A percentile compares a stretch with the other conserved stretches of the same genome.
Conservation (phyloP, 2,329 filamentous ascomycete species). For the Ceratocystis papillata region DNA sequence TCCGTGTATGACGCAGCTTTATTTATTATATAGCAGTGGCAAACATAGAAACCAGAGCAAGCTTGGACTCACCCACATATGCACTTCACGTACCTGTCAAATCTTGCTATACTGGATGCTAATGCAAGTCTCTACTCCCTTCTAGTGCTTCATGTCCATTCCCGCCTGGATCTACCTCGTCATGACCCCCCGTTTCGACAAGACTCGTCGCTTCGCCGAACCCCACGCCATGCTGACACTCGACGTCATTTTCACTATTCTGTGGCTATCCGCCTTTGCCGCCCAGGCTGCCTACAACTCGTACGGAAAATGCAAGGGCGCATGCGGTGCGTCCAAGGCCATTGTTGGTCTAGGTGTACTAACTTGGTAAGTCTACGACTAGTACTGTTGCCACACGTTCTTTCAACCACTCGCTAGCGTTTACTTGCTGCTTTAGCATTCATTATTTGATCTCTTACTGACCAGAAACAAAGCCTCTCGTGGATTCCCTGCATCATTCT, state of each 20-base stretch:
- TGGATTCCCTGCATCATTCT: constrained; percentile 45
- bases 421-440: background rate
- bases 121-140: background rate
- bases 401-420: no score
- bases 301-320: constrained; percentile 43
- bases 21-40: background rate
- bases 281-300: constrained; percentile 55
- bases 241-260: constrained; percentile 46
- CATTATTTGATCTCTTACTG: constrained; percentile 24
- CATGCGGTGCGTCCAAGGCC: constrained; percentile 51
- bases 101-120: background rate
- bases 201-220: constrained; percentile 51
- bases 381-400: no score
- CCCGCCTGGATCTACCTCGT: constrained; percentile 55
- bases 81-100: background rate
- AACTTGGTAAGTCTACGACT: constrained; percentile 41
- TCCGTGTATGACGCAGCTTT: background rate
- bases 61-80: background rate
- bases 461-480: constrained; percentile 40
- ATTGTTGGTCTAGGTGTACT: constrained; percentile 54
- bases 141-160: constrained; percentile 53
- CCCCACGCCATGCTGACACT: constrained; percentile 51
- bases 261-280: constrained; percentile 58
- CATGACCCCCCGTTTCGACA: constrained; percentile 52
- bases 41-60: background rate